Percentiles rank a stretch among this genome's conserved stretches.
These are phyloP conservation scores for Eruca vesicaria DNA, from an alignment of 441 rosid genomes.

Conservation along the genomic window DNA sequence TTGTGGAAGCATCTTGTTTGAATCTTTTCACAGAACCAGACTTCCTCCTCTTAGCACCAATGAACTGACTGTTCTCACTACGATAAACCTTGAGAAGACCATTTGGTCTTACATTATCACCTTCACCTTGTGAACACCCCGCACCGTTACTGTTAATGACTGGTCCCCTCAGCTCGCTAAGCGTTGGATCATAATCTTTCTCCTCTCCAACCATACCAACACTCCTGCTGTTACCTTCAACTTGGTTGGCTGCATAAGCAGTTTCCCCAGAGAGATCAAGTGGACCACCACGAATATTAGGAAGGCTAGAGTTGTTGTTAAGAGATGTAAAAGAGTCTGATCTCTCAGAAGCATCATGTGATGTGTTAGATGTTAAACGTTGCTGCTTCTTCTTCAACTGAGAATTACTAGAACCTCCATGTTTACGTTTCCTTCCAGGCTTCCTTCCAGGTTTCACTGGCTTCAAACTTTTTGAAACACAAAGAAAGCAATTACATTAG, in stretches of 20 bases:
- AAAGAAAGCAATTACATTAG: conserved; percentile 18
- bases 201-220: conserved; percentile 51
- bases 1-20: conserved; percentile 53
- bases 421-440: conserved; percentile 65
- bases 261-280: conserved; percentile 33
- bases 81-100: conserved; percentile 50
- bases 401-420: conserved; percentile 45
- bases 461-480: conserved; percentile 59
- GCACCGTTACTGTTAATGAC: conserved; percentile 46
- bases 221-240: conserved; percentile 44
- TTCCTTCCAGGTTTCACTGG: conserved; percentile 78
- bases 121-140: conserved; percentile 50
- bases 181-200: conserved; percentile 84
- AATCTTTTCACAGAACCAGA: conserved; percentile 96
- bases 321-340: conserved; percentile 41
- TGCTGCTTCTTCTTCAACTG: conserved; percentile 80
- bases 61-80: conserved; percentile 52
- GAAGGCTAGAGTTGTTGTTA: conserved; percentile 39
- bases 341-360: conserved; percentile 44
- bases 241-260: conserved; percentile 37
- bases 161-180: conserved; percentile 77
- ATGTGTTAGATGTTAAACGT: conserved; percentile 30
- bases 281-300: conserved; percentile 33
- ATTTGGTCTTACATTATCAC: conserved; percentile 38
- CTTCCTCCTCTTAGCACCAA: conserved; percentile 88